Base-by-base conservation (phyloP, 2,329 filamentous ascomycete genomes). In the Coleophoma cylindrospora region DNA sequence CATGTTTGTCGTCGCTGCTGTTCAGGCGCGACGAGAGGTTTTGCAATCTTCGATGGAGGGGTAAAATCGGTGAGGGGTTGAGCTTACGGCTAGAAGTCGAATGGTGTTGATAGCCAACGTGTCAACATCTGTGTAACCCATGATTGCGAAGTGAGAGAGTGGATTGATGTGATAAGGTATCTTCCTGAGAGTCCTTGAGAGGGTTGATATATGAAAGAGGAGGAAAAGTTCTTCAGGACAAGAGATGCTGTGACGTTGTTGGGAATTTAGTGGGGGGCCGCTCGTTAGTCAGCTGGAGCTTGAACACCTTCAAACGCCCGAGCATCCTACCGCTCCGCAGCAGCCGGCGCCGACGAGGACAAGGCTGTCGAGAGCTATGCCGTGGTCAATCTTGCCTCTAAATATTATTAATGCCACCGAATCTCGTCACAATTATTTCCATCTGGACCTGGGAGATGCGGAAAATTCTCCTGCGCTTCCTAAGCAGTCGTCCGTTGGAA, bases 91-190 rank as follows among this genome's bases (percentile, higher is more conserved):
- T 65, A 99, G 83, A 69, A 90, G 75, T 72, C 94, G 89, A 79
- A 99, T 97, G 73, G 92, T 96, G 86, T 97, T 97, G 78, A 99
- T 90, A 69, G 90, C 88, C 75, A 91, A 83, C 80, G 86, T 78
- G 73, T 99, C 94, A 68, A 85, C 73, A 67, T 97, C 88, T 71
- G 81, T 80, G 82, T 88, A 96, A 72, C 84, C 84, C 92, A 97
- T 97, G 56, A 58, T 62, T 59, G 60, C 61, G 54, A 51, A 53
- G 48, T 36, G 43, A 38, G 27, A 34, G 49, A 34, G 22, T 32
- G 19, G 34, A 36, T 32, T 38, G 19, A 21, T 43, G 17, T 48
- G 44, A 19, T 47, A 45, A 47, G 45, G n/a, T 27, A 47, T 17
- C 37, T 37, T 34, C 44, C 43, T 36, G 34, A 33, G 27, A 22